Evolutionary conservation across 1,284 basidiomycete genomes (phyloP).

Genomic region (Sphagnurus paluster): DNA sequence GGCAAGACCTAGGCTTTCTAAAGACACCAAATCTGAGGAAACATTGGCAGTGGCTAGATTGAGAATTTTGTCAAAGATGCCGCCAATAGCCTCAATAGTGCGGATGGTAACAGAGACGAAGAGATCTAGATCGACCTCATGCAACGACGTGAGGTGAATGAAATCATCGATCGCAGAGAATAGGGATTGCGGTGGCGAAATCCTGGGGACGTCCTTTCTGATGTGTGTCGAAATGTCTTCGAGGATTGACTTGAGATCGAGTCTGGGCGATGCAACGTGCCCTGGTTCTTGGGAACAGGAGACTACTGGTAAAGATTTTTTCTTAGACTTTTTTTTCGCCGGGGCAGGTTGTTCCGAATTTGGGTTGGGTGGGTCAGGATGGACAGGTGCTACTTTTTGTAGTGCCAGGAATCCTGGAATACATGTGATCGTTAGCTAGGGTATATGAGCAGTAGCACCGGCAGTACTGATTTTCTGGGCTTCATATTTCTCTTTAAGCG

Average conservation of each 20-base stretch:
- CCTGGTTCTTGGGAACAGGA: constrained; percentile 5
- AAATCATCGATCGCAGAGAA: constrained; percentile 31
- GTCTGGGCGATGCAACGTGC: not conserved
- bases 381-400: constrained; percentile 9
- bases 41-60: not conserved
- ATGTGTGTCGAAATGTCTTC: constrained; percentile 12
- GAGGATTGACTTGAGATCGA: constrained; percentile 19
- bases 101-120: constrained; percentile 30
- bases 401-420: constrained; percentile 9
- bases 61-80: constrained; percentile 17
- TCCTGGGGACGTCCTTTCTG: constrained; percentile 6
- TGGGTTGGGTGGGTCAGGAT: constrained; percentile 6
- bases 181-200: constrained; percentile 18
- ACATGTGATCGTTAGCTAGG: not conserved
- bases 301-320: constrained; percentile 19
- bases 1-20: constrained; percentile 18
- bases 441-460: not conserved
- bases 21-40: constrained; percentile 9
- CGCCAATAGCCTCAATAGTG: constrained; percentile 28
- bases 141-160: constrained; percentile 25
- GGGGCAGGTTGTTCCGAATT: constrained; percentile 12
- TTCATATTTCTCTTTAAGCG: constrained; percentile 40
- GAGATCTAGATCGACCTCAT: constrained; percentile 23
- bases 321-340: constrained; percentile 25
- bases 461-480: constrained; percentile 43